Conservation (phyloP, 495 filamentous ascomycete genomes). For the Pyrenula aspistea region DNA sequence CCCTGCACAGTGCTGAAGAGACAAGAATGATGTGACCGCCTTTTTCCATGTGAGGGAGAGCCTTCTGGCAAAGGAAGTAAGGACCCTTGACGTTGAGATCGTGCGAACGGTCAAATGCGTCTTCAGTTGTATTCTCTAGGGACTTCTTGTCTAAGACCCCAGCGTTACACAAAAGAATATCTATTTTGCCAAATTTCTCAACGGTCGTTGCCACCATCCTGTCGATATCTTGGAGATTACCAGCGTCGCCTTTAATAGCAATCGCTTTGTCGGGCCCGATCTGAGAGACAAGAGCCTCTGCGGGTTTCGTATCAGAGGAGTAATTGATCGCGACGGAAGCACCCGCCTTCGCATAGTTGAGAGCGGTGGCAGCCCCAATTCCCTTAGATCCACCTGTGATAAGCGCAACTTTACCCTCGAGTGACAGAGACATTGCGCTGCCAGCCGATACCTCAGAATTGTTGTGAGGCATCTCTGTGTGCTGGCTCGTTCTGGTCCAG, state of each 20-base stretch:
- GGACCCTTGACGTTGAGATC: constrained; percentile 56
- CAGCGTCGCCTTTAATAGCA: constrained; percentile 42
- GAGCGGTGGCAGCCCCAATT: constrained; percentile 49
- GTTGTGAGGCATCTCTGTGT: too few relatives aligned
- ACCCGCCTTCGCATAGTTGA: constrained; percentile 41
- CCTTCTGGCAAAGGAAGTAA: constrained; percentile 53
- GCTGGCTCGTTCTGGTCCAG: too few relatives aligned
- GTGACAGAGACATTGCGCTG: constrained; percentile 16
- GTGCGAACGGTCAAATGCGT: constrained; percentile 43
- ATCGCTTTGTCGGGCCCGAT: constrained; percentile 39
- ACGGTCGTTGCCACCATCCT: constrained; percentile 30
- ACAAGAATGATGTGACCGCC: constrained; percentile 50
- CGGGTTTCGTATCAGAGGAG: constrained; percentile 34
- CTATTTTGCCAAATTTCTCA: constrained; percentile 38
- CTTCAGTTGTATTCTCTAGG: constrained; percentile 45
- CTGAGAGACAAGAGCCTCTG: constrained; percentile 39
- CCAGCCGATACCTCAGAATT: too few relatives aligned
- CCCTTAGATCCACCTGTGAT: constrained; percentile 59
- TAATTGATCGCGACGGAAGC: constrained; percentile 58
- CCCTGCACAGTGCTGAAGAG: constrained; percentile 36
- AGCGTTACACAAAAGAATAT: constrained; percentile 54
- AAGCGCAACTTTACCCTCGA: constrained; percentile 46
- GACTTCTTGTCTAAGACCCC: constrained; percentile 39
- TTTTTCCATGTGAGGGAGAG: constrained; percentile 44
- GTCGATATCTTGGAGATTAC: constrained; percentile 24